These are phyloP conservation scores for Phytophthora citrophthora DNA, from an alignment of 352 stramenopile genomes.

Conservation along the genomic window DNA sequence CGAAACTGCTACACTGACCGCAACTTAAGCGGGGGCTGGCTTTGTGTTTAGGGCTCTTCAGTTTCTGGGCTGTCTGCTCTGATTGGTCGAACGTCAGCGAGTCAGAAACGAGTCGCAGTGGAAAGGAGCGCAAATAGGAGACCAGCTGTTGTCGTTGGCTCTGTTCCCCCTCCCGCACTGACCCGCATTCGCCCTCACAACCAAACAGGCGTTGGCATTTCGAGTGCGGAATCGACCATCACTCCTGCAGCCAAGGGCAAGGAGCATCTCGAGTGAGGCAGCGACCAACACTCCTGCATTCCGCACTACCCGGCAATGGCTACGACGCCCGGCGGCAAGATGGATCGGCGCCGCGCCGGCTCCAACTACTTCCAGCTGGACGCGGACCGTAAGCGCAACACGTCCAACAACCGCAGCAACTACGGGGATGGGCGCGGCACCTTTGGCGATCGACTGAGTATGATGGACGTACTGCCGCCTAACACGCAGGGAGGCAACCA, in stretches of 20 bases:
- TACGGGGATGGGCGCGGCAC: conserved; percentile 51
- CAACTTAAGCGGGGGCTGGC: conserved; percentile 32
- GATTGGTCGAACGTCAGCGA: conserved; percentile 19
- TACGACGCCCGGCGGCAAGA: conserved; percentile 45
- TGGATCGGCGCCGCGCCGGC: conserved; percentile 69
- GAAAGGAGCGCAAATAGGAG: conserved; percentile 1
- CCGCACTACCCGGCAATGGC: conserved; percentile 24
- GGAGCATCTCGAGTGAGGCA: conserved; percentile 9
- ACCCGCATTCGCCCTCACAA: conserved; percentile 19
- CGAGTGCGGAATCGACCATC: conserved; percentile 24
- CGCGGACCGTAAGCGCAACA: conserved; percentile 77
- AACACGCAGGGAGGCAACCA: conserved; percentile 35
- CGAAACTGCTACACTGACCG: too few species aligned
- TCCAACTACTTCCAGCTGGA: conserved; percentile 89
- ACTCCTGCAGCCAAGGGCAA: conserved; percentile 11
- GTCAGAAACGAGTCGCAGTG: conserved; percentile 18
- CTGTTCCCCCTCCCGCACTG: conserved; percentile 11
- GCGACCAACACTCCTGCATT: conserved; percentile 21
- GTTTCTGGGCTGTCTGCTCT: conserved; percentile 21
- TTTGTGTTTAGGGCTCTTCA: conserved; percentile 6
- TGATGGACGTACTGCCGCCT: conserved; percentile 67
- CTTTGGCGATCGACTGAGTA: conserved; percentile 64
- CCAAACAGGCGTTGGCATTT: conserved; percentile 20
- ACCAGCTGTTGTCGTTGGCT: not conserved
- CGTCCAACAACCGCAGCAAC: conserved; percentile 50